phyloP scores from a whole-genome alignment of 108 stramenopile genomes.

The Skeletonema menzelii region DNA sequence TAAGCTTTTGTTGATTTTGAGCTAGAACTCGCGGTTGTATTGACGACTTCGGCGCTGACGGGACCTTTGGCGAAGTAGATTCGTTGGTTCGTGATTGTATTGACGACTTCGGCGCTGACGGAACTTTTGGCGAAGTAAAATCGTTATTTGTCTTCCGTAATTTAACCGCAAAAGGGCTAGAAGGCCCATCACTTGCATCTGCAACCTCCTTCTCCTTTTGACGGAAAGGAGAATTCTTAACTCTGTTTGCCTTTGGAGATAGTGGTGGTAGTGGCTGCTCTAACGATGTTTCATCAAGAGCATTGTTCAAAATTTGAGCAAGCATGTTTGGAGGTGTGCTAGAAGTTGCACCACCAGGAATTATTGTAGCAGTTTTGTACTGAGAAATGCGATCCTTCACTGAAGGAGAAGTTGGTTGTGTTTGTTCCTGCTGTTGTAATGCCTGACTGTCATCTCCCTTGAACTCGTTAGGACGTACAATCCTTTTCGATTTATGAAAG shows the following conservation, averaged over 20 bases:
- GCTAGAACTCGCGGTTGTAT: background rate
- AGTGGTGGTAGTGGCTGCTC: background rate
- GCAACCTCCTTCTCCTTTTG: background rate
- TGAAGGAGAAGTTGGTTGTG: slow-evolving; percentile 2
- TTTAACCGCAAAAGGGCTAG: slow-evolving; percentile 27
- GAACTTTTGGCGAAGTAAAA: background rate
- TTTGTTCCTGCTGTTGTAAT: background rate
- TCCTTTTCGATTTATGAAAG: slow-evolving; percentile 46
- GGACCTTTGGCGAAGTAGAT: background rate
- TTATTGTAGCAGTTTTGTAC: slow-evolving; percentile 5
- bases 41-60: background rate
- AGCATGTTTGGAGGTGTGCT: background rate
- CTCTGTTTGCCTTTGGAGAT: background rate
- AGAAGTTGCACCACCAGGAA: background rate
- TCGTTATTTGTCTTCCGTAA: slow-evolving; percentile 25
- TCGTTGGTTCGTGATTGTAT: background rate
- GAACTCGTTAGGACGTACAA: slow-evolving; percentile 21
- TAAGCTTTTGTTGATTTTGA: background rate
- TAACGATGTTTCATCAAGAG: background rate
- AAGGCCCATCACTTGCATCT: background rate
- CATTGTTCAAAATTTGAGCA: slow-evolving; percentile 1
- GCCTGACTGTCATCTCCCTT: background rate
- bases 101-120: background rate
- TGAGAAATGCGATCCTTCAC: slow-evolving; percentile 29
- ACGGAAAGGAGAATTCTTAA: slow-evolving; percentile 7